Conservation (phyloP, 805 yeast genomes). For the Henningerozyma blattae region DNA sequence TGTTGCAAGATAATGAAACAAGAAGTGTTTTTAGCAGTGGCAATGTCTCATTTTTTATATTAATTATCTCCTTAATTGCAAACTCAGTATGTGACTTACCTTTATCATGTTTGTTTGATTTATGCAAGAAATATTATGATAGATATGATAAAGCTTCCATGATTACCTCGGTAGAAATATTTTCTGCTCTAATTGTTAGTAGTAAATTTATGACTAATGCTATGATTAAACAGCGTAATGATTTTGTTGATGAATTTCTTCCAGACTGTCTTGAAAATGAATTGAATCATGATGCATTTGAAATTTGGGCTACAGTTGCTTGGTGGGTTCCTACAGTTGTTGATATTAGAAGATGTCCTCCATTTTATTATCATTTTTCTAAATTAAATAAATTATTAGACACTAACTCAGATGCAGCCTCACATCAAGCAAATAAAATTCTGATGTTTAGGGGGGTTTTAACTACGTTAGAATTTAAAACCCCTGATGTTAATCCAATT, state of each 20-base stretch:
- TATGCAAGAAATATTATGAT: slow-evolving; percentile 40
- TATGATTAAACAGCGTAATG: slow-evolving; percentile 30
- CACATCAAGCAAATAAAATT: slow-evolving; percentile 46
- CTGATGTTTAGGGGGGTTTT: slow-evolving; percentile 40
- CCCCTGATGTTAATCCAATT: slow-evolving; percentile 35
- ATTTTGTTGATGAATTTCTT: slow-evolving; percentile 34
- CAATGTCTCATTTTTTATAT: slow-evolving; percentile 45
- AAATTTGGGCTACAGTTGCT: slow-evolving; percentile 63
- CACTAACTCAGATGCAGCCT: slow-evolving; percentile 45
- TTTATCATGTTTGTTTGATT: slow-evolving; percentile 39
- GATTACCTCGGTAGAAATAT: slow-evolving; percentile 59
- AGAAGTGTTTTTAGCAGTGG: slow-evolving; percentile 54
- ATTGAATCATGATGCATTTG: slow-evolving; percentile 59
- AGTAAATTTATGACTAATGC: slow-evolving; percentile 31
- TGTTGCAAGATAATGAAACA: slow-evolving; percentile 58
- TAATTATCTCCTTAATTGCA: slow-evolving; percentile 37
- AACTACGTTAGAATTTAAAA: slow-evolving; percentile 42
- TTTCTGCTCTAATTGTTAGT: slow-evolving; percentile 48
- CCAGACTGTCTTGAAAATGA: slow-evolving; percentile 38
- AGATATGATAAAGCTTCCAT: slow-evolving; percentile 66
- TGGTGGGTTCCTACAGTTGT: slow-evolving; percentile 63
- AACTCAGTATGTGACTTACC: slow-evolving; percentile 29
- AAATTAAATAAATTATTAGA: slow-evolving; percentile 32
- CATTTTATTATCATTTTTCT: slow-evolving; percentile 33
- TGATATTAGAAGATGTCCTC: slow-evolving; percentile 56